phyloP scores from a whole-genome alignment of 2,329 filamentous ascomycete genomes.

The Botrytis squamosa region DNA sequence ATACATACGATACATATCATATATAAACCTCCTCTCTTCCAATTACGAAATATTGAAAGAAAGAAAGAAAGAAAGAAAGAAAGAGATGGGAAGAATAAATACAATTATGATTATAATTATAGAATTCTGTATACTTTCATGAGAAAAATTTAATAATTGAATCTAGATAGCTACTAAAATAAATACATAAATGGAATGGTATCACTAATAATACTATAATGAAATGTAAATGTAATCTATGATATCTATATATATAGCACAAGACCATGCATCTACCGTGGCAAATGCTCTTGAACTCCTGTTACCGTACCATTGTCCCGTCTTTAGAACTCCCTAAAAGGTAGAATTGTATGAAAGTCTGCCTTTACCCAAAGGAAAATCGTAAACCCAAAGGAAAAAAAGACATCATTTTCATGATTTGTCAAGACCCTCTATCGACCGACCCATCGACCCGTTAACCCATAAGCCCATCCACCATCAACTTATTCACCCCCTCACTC shows the following conservation, averaged over 20 bases:
- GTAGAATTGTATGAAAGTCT: background rate
- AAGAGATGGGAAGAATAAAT: too few species aligned
- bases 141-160: background rate
- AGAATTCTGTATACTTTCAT: too few species aligned
- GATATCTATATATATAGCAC: background rate
- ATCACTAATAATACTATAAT: background rate
- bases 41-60: too few species aligned
- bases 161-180: background rate
- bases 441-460: too few species aligned
- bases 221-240: background rate
- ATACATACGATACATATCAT: too few species aligned
- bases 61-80: too few species aligned
- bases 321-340: background rate
- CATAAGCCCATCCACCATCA: background rate
- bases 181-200: background rate
- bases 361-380: background rate
- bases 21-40: too few species aligned
- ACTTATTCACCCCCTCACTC: background rate
- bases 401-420: background rate
- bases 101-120: too few species aligned
- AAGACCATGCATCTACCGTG: background rate
- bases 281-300: background rate
- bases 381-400: background rate
- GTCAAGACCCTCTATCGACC: too few species aligned
- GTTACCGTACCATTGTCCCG: fast-evolving